phyloP scores from a whole-genome alignment of 331 rosid genomes.

The Pyrus hybrid region DNA sequence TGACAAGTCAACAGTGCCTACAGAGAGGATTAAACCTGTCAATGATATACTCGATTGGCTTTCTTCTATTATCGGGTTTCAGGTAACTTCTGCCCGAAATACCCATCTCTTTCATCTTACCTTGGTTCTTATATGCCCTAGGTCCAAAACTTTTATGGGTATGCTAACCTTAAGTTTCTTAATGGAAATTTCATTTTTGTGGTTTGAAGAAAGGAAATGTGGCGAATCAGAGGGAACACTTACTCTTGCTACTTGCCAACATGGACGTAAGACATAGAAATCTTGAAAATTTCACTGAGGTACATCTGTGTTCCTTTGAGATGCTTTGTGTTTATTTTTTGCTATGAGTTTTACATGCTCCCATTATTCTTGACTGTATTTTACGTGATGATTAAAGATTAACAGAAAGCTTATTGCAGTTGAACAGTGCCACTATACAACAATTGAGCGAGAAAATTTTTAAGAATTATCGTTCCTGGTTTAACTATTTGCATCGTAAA shows the following conservation, averaged over 20 bases:
- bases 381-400: slow-evolving; percentile 18
- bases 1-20: slow-evolving; percentile 30
- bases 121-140: background rate
- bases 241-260: slow-evolving; percentile 88
- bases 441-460: slow-evolving; percentile 43
- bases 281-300: slow-evolving; percentile 30
- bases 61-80: slow-evolving; percentile 75
- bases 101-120: slow-evolving; percentile 4
- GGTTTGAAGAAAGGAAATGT: slow-evolving; percentile 85
- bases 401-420: slow-evolving; percentile 46
- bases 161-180: background rate
- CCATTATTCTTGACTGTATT: slow-evolving; percentile 1
- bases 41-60: slow-evolving; percentile 92
- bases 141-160: background rate
- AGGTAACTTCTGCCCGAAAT: slow-evolving; percentile 40
- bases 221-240: slow-evolving; percentile 97
- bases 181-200: slow-evolving; percentile 12
- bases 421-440: slow-evolving; percentile 44
- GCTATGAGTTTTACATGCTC: background rate
- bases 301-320: slow-evolving; percentile 19
- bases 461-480: slow-evolving; percentile 92
- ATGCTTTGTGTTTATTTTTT: slow-evolving; percentile 3
- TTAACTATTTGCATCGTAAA: slow-evolving; percentile 59
- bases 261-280: slow-evolving; percentile 43
- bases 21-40: slow-evolving; percentile 52